A percentile compares a stretch with the other conserved stretches of the same genome.
Evolutionary conservation across 345 rosid genomes (phyloP).

Genomic region (Citrus maxima): DNA sequence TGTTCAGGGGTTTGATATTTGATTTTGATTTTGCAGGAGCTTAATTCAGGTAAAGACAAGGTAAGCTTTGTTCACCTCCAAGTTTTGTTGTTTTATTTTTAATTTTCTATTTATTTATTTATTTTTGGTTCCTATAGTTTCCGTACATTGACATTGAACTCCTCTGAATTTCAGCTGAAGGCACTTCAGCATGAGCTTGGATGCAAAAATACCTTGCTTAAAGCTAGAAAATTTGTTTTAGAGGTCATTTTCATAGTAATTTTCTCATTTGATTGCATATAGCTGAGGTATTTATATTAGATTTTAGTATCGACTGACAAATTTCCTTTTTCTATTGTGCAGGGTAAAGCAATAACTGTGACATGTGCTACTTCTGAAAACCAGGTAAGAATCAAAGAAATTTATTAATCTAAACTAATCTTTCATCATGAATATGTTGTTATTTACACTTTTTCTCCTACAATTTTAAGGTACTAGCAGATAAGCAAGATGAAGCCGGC

Average conservation of each 20-base stretch:
- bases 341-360: conserved; percentile 32
- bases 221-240: conserved; percentile 33
- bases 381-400: conserved; percentile 25
- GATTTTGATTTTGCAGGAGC: conserved; percentile 50
- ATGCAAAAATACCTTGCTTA: conserved; percentile 51
- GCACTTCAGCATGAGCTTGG: conserved; percentile 70
- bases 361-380: conserved; percentile 22
- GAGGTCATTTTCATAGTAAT: conserved; percentile 20
- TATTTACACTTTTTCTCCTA: conserved; percentile 21
- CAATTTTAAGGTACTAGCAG: conserved; percentile 33
- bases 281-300: background rate
- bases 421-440: conserved; percentile 7
- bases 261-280: conserved; percentile 8
- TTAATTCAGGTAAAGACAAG: conserved; percentile 62
- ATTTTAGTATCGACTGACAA: conserved; percentile 10
- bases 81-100: background rate
- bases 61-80: conserved; percentile 32
- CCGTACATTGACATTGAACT: conserved; percentile 14
- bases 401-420: background rate
- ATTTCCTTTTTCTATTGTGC: conserved; percentile 8
- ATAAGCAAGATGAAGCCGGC: conserved; percentile 14
- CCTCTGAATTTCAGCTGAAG: conserved; percentile 45
- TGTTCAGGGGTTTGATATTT: conserved; percentile 15
- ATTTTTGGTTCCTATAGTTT: conserved; percentile 2
- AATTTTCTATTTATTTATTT: background rate